Base-by-base conservation (phyloP, 345 rosid species). In the Euphorbia tirucalli region DNA sequence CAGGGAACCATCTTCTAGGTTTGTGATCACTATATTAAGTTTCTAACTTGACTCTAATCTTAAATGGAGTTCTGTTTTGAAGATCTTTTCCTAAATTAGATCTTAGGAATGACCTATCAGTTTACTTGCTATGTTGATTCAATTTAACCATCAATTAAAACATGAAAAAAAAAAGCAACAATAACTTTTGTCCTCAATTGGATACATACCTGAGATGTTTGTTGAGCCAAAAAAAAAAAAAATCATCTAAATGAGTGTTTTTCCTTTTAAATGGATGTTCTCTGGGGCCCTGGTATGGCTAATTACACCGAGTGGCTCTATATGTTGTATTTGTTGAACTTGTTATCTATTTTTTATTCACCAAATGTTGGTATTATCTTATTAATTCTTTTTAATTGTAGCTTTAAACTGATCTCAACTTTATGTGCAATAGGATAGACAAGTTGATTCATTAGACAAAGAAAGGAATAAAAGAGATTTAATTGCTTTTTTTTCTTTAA, bases 1-100 rank as follows among this genome's bases (percentile, higher is more conserved):
- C 18, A 72, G 25, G 41, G 88, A 84, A 69, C 71, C 85, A 79
- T 86, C 84, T 75, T 75, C 77, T 11, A 88, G 96, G 98, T 91
- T 70, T 69, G 94, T 88, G 56, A 72, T 65, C 55, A 21, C n/a
- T 68, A 35, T 32, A 15, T 52, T 50, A 31, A 27, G 7, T 70
- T 18, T 57, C 43, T 44, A 0, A 66, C 14, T 21, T 25, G 44
- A 22, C 13, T 10, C 24, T 46, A 4, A 52, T 16, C 5, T 59
- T 22, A 30, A 46, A 0, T 27, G 8, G 18, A 37, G 66, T 21
- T 37, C 18, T 62, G 16, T 62, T 62, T 62, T 37, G 15, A 7
- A 3, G 49, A 62, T 37, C 7, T 46, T 43, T 65, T 65, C n/a
- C 10, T 24, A 25, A 41, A 11, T 65, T 65, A 3, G 31, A 11